A percentile compares a stretch with the other conserved stretches of the same genome.
These are phyloP conservation scores for Globisporangium cystogenes DNA, from an alignment of 352 stramenopile genomes.

Conservation along the genomic window DNA sequence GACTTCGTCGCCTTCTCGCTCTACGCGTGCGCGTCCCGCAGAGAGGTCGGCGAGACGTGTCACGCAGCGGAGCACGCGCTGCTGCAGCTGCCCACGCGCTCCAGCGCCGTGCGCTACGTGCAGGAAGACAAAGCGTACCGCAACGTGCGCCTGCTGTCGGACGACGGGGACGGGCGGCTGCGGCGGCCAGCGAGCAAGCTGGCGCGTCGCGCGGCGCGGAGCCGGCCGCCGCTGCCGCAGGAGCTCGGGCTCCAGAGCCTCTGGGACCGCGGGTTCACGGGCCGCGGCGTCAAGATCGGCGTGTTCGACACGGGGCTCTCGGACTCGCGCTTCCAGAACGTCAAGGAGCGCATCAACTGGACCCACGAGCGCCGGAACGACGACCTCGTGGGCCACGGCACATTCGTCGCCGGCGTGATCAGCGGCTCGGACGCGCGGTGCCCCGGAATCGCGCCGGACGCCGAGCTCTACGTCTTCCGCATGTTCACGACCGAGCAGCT, in stretches of 20 bases:
- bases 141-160: conserved; percentile 11
- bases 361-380: conserved; percentile 76
- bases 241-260: conserved; percentile 46
- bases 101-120: conserved; percentile 27
- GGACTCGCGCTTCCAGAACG: conserved; percentile 40
- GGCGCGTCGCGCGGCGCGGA: conserved; percentile 11
- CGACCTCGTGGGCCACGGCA: conserved; percentile 78
- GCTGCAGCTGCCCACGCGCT: background rate
- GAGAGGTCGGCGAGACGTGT: conserved; percentile 10
- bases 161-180: conserved; percentile 13
- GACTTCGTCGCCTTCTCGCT: conserved; percentile 60
- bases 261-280: conserved; percentile 57
- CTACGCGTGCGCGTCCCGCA: conserved; percentile 25
- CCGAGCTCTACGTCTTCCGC: conserved; percentile 73
- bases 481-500: conserved; percentile 86
- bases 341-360: conserved; percentile 83
- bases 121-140: conserved; percentile 44
- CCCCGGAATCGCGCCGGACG: conserved; percentile 71
- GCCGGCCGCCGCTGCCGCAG: conserved; percentile 36
- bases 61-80: conserved; percentile 20
- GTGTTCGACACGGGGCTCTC: conserved; percentile 86
- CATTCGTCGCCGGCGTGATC: conserved; percentile 79
- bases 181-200: conserved; percentile 1
- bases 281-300: conserved; percentile 71
- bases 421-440: conserved; percentile 50